Percentiles rank a stretch among this genome's conserved stretches.
Conservation (phyloP, 2,329 filamentous ascomycete genomes). For the Nemania diffusa region DNA sequence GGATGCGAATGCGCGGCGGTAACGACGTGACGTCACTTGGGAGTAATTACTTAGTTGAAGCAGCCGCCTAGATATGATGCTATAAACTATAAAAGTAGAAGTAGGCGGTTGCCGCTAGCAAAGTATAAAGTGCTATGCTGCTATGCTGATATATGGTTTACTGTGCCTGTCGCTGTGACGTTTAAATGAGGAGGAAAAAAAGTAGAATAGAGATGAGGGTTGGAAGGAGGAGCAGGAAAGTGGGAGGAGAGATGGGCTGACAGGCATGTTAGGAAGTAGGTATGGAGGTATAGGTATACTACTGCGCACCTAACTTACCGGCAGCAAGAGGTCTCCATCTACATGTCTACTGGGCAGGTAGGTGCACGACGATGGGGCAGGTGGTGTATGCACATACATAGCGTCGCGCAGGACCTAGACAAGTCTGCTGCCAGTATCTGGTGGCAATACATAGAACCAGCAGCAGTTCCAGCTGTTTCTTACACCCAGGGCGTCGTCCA, state of each 20-base stretch:
- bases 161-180: slow-evolving; percentile 14
- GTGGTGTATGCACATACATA: slow-evolving; percentile 9
- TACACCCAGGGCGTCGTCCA: not conserved
- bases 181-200: slow-evolving; percentile 9
- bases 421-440: slow-evolving; percentile 21
- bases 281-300: not conserved
- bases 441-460: not conserved
- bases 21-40: slow-evolving; percentile 34
- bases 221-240: slow-evolving; percentile 12
- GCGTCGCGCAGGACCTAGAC: slow-evolving; percentile 13
- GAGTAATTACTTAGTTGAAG: not conserved
- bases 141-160: slow-evolving; percentile 19
- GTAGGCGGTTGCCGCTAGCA: slow-evolving; percentile 9
- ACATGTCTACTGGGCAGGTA: not conserved
- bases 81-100: slow-evolving; percentile 6
- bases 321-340: not conserved
- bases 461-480: slow-evolving; percentile 12
- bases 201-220: slow-evolving; percentile 4
- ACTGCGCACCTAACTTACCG: not conserved
- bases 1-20: not conserved
- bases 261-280: slow-evolving; percentile 6
- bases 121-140: slow-evolving; percentile 22
- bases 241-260: slow-evolving; percentile 9
- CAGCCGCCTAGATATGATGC: not conserved
- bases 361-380: slow-evolving; percentile 5